Evolutionary conservation across 495 filamentous ascomycete species (phyloP), one percentile per base, ranked within the genome.

Genomic region (Penicillium lagena): DNA sequence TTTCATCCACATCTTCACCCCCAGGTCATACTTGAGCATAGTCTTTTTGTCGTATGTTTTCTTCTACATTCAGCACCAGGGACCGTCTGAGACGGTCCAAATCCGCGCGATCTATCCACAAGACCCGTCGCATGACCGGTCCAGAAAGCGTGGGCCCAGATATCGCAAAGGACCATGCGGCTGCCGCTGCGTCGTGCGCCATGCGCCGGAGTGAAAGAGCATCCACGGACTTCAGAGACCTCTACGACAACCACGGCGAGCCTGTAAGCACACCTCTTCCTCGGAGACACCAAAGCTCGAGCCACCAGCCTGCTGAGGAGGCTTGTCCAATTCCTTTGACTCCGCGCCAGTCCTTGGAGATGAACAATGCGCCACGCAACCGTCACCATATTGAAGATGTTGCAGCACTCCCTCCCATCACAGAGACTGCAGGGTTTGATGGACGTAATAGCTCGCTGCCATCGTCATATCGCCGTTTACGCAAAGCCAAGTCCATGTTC

Each of bases 401-500:
- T 6, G 63, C 46, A 35, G 62, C 43, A 40, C 59, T 70, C 38
- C 66, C 57, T 13, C 56, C 58, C 4, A 64, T 67, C 29, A 58
- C 37, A 22, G 71, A 75, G 39, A 59, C 63, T 30, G 47, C 51
- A 7, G 69, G 64, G 7, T 68, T 79, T 6, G 78, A 83, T 55
- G 77, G 82, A 37, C 73, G 78, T n/a, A 67, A 81, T 40, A 71
- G 75, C 6, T 84, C 82, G 9, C 70, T 71, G 12, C 82, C 85
- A 13, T 90, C 86, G 2, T 90, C 87, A 1, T 89, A 82, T 50
- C 77, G 81, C n/a, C 82, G 75, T 40, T 67, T 90, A 39, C 82
- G 81, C 39, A 87, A 82, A 55, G 77, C 88, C 11, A 83, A 75
- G 54, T 90, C 87, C 0, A 79, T 89, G 79, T 81, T 86, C 51